Evolutionary conservation across 2,329 filamentous ascomycete genomes (phyloP).

Genomic region (Colletotrichum aenigma): DNA sequence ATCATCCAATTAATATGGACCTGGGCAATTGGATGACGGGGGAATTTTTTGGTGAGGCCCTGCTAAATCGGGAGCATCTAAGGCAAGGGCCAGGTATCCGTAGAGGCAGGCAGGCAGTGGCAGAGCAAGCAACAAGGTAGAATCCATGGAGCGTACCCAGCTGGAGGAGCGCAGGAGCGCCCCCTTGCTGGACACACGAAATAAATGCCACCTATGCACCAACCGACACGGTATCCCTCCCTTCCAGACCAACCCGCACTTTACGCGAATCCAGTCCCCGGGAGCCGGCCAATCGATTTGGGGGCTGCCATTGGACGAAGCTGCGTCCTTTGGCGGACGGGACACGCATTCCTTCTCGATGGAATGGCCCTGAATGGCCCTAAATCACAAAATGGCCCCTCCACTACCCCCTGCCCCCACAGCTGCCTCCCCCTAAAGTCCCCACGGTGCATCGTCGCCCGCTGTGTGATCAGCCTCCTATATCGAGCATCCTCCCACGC

Average conservation of each 20-base stretch:
- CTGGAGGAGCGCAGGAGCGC: not conserved
- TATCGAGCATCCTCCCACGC: not conserved
- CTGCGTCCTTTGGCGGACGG: not conserved
- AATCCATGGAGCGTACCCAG: not conserved
- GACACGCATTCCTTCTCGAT: constrained; percentile 6
- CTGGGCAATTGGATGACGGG: constrained; percentile 5
- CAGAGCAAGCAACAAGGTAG: not conserved
- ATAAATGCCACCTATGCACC: constrained; percentile 23
- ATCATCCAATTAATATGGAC: constrained; percentile 19
- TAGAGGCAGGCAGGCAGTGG: not conserved
- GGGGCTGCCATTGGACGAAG: not conserved
- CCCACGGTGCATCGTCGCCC: constrained; percentile 3
- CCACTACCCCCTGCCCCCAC: constrained; percentile 10
- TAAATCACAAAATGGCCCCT: not conserved
- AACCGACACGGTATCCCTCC: constrained; percentile 18
- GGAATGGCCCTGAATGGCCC: constrained; percentile 4
- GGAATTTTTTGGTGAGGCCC: constrained; percentile 15
- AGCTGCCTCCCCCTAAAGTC: constrained; percentile 9
- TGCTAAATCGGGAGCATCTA: constrained; percentile 12
- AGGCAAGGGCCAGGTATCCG: not conserved
- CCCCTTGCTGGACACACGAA: constrained; percentile 17
- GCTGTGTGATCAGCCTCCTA: not conserved
- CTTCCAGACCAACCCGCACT: constrained; percentile 14
- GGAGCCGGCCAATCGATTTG: not conserved
- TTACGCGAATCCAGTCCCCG: constrained; percentile 10